A percentile compares a stretch with the other conserved stretches of the same genome.
Evolutionary conservation across 495 filamentous ascomycete genomes (phyloP).

Genomic region (Physcia stellaris): DNA sequence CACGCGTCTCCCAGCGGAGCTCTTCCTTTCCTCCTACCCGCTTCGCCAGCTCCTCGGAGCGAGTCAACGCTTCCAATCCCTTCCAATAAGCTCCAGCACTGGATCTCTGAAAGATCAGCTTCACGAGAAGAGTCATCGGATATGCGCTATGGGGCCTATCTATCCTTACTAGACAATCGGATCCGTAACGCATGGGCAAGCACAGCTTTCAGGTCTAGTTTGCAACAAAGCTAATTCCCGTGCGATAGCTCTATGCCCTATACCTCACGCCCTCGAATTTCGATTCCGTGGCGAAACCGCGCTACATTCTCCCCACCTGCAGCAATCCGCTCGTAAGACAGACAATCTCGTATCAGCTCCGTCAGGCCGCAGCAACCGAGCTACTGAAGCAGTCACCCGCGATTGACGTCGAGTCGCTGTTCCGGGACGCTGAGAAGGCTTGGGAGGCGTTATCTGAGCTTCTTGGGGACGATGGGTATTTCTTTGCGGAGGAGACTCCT

Average conservation of each 20-base stretch:
- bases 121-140: constrained; percentile 39
- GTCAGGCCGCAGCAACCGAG: constrained; percentile 55
- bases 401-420: constrained; percentile 50
- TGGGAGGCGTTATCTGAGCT: constrained; percentile 61
- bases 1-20: constrained; percentile 82
- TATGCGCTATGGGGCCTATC: constrained; percentile 61
- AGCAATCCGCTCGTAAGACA: constrained; percentile 47
- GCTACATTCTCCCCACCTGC: constrained; percentile 57
- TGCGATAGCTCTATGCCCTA: constrained; percentile 53
- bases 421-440: constrained; percentile 54
- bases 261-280: constrained; percentile 62
- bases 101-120: constrained; percentile 24
- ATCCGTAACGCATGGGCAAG: constrained; percentile 80
- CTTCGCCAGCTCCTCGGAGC: constrained; percentile 16
- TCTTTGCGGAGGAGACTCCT: constrained; percentile 49
- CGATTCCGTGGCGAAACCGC: constrained; percentile 41
- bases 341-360: constrained; percentile 49
- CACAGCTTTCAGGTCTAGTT: neutral
- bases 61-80: constrained; percentile 34
- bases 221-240: neutral
- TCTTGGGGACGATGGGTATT: constrained; percentile 50
- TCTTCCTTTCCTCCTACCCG: constrained; percentile 74
- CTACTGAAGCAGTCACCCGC: constrained; percentile 48
- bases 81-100: constrained; percentile 53
- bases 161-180: constrained; percentile 61